A percentile compares a stretch with the other conserved stretches of the same genome.
phyloP scores from a whole-genome alignment of 2,329 filamentous ascomycete species.

The Colletotrichum magnum region DNA sequence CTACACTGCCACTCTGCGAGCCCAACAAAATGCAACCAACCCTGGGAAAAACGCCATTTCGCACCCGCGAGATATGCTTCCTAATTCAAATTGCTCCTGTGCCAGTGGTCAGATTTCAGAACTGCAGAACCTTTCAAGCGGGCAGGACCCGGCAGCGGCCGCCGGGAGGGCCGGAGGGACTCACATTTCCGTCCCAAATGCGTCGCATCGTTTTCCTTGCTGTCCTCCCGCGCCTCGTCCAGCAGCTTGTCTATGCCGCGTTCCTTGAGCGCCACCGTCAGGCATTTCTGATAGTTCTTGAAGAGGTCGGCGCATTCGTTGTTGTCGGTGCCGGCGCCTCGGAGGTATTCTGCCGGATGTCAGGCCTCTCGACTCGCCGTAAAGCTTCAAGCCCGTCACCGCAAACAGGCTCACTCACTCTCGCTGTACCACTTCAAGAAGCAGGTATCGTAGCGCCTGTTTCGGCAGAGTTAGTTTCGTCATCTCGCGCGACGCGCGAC shows the following conservation, averaged over 20 bases:
- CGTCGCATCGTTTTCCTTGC: constrained; percentile 84
- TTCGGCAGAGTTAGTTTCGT: not conserved
- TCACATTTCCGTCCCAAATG: constrained; percentile 60
- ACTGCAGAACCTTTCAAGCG: too few relatives aligned
- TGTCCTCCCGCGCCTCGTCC: constrained; percentile 90
- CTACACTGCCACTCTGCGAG: constrained; percentile 28
- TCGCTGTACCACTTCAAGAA: constrained; percentile 99
- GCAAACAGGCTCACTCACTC: constrained; percentile 74
- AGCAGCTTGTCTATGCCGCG: constrained; percentile 94
- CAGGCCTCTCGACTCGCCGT: constrained; percentile 1
- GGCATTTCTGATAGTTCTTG: constrained; percentile 87
- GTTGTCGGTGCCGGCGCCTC: constrained; percentile 85
- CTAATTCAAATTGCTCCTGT: constrained; percentile 23
- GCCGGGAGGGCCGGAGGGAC: constrained; percentile 31
- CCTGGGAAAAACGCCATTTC: constrained; percentile 23
- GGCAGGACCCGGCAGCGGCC: not conserved
- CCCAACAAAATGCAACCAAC: constrained; percentile 28
- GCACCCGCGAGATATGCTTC: constrained; percentile 11
- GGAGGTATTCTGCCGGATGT: constrained; percentile 80
- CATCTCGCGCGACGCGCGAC: not conserved
- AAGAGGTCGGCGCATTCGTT: constrained; percentile 89
- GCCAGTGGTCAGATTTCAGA: constrained; percentile 22
- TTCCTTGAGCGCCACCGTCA: constrained; percentile 87
- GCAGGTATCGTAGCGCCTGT: constrained; percentile 93
- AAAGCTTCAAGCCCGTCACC: not conserved